These are phyloP conservation scores for Coniella lustricola DNA, from an alignment of 2,329 filamentous ascomycete species.

Conservation along the genomic window DNA sequence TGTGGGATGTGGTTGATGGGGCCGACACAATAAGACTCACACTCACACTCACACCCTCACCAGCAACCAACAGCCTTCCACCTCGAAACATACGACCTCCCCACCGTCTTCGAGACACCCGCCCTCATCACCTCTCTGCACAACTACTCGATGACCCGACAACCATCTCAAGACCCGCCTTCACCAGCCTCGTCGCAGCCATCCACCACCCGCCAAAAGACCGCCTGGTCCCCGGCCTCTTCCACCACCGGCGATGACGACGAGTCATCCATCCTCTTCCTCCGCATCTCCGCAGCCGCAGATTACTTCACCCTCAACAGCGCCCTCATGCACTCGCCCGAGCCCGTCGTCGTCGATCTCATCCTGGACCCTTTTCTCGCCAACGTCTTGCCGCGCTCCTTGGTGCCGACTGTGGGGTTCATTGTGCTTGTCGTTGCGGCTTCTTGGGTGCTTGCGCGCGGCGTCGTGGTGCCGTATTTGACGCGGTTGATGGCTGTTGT, in stretches of 20 bases:
- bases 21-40: not conserved
- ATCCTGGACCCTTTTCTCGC: constrained; percentile 81
- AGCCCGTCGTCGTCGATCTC: constrained; percentile 68
- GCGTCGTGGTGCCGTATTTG: constrained; percentile 26
- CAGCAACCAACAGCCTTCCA: constrained; percentile 83
- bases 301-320: constrained; percentile 76
- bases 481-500: constrained; percentile 12
- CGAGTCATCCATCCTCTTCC: constrained; percentile 53
- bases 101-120: constrained; percentile 54
- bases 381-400: constrained; percentile 72
- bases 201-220: not conserved
- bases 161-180: constrained; percentile 21
- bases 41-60: not conserved
- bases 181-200: not conserved
- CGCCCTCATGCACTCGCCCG: constrained; percentile 67
- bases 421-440: constrained; percentile 52
- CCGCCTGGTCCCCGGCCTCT: not conserved
- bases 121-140: constrained; percentile 59
- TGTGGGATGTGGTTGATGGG: no score
- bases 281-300: constrained; percentile 69
- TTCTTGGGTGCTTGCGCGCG: constrained; percentile 37
- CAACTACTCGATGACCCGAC: constrained; percentile 49
- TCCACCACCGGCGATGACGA: not conserved
- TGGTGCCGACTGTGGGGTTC: constrained; percentile 66
- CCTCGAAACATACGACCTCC: constrained; percentile 57